phyloP scores from a whole-genome alignment of 768 basidiomycete genomes.

The Crassisporium funariophilum region DNA sequence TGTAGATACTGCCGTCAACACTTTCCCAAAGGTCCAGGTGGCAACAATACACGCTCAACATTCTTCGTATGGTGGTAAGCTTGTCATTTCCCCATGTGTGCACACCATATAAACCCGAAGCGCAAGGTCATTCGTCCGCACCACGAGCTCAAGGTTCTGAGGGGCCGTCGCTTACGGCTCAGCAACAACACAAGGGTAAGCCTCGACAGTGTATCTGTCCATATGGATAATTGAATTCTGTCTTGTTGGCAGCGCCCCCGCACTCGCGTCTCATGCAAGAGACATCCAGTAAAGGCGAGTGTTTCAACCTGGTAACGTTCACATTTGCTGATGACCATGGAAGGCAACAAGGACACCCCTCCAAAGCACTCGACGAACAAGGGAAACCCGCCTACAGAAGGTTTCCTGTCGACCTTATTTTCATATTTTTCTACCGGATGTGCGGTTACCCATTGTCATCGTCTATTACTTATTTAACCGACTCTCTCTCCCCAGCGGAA shows the following conservation, averaged over 20 bases:
- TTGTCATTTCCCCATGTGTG: slow-evolving; percentile 8
- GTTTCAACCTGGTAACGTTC: slow-evolving; percentile 9
- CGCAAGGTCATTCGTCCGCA: slow-evolving; percentile 12
- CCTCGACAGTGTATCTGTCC: slow-evolving; percentile 10
- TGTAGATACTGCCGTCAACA: slow-evolving; percentile 10
- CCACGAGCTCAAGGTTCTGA: slow-evolving; percentile 10
- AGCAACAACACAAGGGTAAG: slow-evolving; percentile 17
- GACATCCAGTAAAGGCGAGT: slow-evolving; percentile 12
- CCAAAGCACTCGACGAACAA: slow-evolving; percentile 14
- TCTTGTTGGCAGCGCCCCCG: slow-evolving; percentile 13
- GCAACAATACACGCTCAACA: slow-evolving; percentile 13
- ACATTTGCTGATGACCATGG: slow-evolving; percentile 11
- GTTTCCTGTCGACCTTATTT: slow-evolving; percentile 2
- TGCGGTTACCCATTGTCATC: slow-evolving; percentile 10
- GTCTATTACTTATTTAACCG: slow-evolving; percentile 8
- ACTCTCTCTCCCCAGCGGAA: slow-evolving; percentile 10
- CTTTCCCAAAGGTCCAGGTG: slow-evolving; percentile 13
- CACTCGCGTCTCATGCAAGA: slow-evolving; percentile 10
- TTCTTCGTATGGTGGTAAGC: slow-evolving; percentile 12
- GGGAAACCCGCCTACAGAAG: slow-evolving; percentile 8
- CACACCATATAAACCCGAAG: slow-evolving; percentile 11
- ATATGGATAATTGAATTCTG: slow-evolving; percentile 12
- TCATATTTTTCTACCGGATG: slow-evolving; percentile 13
- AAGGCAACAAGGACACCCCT: slow-evolving; percentile 14
- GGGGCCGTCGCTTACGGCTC: slow-evolving; percentile 14